These are phyloP conservation scores for Amanita rubescens DNA, from an alignment of 768 basidiomycete species.

Conservation along the genomic window DNA sequence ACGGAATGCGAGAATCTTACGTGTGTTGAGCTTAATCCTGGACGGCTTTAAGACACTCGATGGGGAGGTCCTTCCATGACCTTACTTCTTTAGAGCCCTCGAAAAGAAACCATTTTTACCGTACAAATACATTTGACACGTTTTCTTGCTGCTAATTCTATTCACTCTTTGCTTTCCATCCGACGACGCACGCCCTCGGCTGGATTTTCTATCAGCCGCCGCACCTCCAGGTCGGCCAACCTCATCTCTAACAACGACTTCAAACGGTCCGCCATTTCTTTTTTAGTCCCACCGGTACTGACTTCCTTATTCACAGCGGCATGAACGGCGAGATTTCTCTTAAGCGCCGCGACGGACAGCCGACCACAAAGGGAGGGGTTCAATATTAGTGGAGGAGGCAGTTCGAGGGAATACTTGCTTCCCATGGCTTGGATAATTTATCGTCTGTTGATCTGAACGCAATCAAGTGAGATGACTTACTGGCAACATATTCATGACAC, in stretches of 20 bases:
- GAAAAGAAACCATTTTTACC: too few relatives aligned
- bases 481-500: slow-evolving; percentile 48
- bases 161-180: not conserved
- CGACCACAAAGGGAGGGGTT: slow-evolving; percentile 31
- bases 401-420: slow-evolving; percentile 39
- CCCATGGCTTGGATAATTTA: slow-evolving; percentile 31
- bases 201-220: not conserved
- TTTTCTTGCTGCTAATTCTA: not conserved
- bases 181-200: too few relatives aligned
- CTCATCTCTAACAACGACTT: slow-evolving; percentile 37
- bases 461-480: slow-evolving; percentile 26
- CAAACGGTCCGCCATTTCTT: slow-evolving; percentile 44
- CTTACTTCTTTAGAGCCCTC: too few relatives aligned
- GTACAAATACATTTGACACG: slow-evolving; percentile 16
- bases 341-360: slow-evolving; percentile 41
- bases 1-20: too few relatives aligned
- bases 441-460: not conserved
- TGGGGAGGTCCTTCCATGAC: too few relatives aligned
- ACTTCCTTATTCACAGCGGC: slow-evolving; percentile 39
- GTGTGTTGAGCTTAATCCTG: too few relatives aligned
- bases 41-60: too few relatives aligned
- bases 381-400: slow-evolving; percentile 41
- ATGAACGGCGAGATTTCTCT: slow-evolving; percentile 52
- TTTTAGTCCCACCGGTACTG: slow-evolving; percentile 35
- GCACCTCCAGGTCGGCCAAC: slow-evolving; percentile 33